These are phyloP conservation scores for Domatiomyces catenatus DNA, from an alignment of 2,329 filamentous ascomycete species.

Conservation along the genomic window DNA sequence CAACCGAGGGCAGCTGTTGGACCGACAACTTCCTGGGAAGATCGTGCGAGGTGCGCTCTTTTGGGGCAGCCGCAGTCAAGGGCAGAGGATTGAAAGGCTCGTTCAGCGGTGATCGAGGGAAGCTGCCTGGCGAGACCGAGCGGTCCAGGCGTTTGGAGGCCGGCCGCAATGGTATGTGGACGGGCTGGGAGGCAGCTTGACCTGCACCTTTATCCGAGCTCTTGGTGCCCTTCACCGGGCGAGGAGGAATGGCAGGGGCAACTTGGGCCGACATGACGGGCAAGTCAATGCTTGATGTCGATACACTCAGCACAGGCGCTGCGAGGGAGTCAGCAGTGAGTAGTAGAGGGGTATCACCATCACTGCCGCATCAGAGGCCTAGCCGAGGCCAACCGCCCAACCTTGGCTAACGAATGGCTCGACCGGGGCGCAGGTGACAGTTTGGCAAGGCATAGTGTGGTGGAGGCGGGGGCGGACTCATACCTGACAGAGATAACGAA, in stretches of 20 bases:
- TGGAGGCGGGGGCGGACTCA: background rate
- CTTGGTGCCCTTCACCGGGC: constrained; percentile 41
- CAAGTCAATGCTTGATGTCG: constrained; percentile 14
- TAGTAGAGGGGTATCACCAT: background rate
- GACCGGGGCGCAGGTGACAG: background rate
- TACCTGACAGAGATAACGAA: background rate
- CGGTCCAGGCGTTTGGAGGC: constrained; percentile 49
- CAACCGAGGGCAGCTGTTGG: constrained; percentile 58
- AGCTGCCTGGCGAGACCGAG: constrained; percentile 63
- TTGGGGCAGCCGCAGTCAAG: constrained; percentile 24
- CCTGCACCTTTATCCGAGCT: constrained; percentile 24
- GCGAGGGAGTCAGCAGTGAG: background rate
- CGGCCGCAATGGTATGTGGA: constrained; percentile 68
- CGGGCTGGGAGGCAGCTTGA: constrained; percentile 37
- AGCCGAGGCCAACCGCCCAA: background rate
- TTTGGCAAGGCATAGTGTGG: background rate
- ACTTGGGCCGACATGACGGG: constrained; percentile 29
- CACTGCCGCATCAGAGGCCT: background rate
- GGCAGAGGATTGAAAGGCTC: constrained; percentile 30
- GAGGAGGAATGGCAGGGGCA: constrained; percentile 46
- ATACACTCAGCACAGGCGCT: constrained; percentile 6
- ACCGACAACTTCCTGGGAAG: constrained; percentile 57
- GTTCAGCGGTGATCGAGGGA: constrained; percentile 74
- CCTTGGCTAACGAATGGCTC: background rate
- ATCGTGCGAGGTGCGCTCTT: constrained; percentile 24